phyloP scores from a whole-genome alignment of 495 filamentous ascomycete genomes.

The Aspergillus taichungensis region DNA sequence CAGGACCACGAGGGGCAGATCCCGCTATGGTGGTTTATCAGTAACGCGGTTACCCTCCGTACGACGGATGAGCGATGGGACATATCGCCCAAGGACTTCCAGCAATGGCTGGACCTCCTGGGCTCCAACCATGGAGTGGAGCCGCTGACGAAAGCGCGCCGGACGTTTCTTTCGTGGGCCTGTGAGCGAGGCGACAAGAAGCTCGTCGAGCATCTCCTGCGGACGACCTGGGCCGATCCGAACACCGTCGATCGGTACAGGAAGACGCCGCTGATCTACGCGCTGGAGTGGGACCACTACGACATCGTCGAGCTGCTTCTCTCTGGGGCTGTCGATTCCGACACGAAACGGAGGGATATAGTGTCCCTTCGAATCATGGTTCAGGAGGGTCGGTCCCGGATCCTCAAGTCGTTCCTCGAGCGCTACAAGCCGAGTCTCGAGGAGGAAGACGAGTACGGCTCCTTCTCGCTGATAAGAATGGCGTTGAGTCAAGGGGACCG shows the following conservation, averaged over 20 bases:
- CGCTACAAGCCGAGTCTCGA: constrained; percentile 5
- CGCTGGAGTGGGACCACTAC: constrained; percentile 7
- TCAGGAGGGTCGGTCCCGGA: constrained; percentile 6
- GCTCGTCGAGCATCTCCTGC: constrained; percentile 2
- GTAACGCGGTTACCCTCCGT: neutral
- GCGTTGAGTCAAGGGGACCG: constrained; percentile 8
- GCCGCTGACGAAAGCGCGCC: constrained; percentile 9
- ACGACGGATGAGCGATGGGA: neutral
- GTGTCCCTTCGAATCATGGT: constrained; percentile 8
- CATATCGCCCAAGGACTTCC: neutral
- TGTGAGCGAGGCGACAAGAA: constrained; percentile 6
- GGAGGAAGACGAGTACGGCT: constrained; percentile 5
- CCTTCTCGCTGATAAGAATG: constrained; percentile 7
- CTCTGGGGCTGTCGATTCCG: neutral
- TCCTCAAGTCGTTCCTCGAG: constrained; percentile 8
- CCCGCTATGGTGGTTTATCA: constrained; percentile 9
- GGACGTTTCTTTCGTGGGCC: constrained; percentile 10
- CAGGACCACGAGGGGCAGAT: constrained; percentile 8
- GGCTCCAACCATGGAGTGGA: constrained; percentile 2
- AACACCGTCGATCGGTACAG: constrained; percentile 10
- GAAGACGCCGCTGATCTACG: constrained; percentile 16
- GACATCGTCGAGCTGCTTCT: constrained; percentile 7
- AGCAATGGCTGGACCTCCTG: constrained; percentile 1
- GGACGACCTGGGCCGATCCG: constrained; percentile 8
- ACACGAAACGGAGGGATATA: neutral